Evolutionary conservation across 2,329 filamentous ascomycete genomes (phyloP).

Genomic region (Fusarium ramigenum): DNA sequence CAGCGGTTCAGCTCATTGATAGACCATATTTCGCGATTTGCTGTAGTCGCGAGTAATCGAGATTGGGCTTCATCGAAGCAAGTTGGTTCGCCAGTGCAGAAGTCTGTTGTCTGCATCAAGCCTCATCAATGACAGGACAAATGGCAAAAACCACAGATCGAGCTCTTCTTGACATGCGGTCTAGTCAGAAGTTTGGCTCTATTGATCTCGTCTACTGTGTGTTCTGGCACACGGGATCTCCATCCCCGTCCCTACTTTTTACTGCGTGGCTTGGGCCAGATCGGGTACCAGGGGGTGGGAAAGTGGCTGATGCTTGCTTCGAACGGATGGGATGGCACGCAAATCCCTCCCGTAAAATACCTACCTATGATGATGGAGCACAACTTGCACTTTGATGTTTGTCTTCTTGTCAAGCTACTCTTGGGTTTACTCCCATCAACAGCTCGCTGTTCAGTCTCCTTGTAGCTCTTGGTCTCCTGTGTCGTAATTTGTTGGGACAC

Average conservation of each 20-base stretch:
- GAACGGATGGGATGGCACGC: constrained; percentile 32
- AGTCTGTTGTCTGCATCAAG: not conserved
- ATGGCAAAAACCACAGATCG: constrained; percentile 1
- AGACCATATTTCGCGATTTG: constrained; percentile 1
- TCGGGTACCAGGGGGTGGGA: constrained; percentile 41
- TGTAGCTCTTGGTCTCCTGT: constrained; percentile 16
- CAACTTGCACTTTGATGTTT: constrained; percentile 10
- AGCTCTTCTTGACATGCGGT: not conserved
- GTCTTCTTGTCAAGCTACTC: not conserved
- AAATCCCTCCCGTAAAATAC: constrained; percentile 35
- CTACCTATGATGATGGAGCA: not conserved
- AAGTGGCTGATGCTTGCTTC: constrained; percentile 27
- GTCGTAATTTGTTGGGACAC: constrained; percentile 6
- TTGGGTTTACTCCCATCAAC: not conserved
- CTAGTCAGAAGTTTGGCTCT: constrained; percentile 12
- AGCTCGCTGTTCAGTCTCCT: not conserved
- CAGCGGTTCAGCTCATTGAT: constrained; percentile 5
- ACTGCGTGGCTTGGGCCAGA: constrained; percentile 41
- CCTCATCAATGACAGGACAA: not conserved
- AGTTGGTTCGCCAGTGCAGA: constrained; percentile 2
- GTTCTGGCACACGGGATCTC: constrained; percentile 38
- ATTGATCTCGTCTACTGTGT: constrained; percentile 35
- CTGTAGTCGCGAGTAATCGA: constrained; percentile 4
- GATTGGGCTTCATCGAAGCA: not conserved
- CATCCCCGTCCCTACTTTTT: constrained; percentile 40